Evolutionary conservation across 2,329 filamentous ascomycete genomes (phyloP).

Genomic region (Colletotrichum sp.): DNA sequence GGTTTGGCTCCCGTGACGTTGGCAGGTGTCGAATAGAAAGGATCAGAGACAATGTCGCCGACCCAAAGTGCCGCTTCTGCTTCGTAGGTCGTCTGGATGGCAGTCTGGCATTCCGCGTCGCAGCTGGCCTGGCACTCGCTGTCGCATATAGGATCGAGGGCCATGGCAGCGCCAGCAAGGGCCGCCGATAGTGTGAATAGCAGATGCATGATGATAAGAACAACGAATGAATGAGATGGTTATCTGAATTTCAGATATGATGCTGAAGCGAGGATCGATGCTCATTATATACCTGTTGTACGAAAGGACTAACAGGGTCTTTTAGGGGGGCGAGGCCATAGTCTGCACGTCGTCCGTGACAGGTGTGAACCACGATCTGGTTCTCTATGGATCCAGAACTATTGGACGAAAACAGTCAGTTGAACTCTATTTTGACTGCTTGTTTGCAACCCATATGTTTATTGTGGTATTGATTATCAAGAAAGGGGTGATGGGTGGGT

Average conservation of each 20-base stretch:
- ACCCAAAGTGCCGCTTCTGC: background rate
- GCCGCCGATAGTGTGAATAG: background rate
- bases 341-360: background rate
- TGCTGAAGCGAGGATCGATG: background rate
- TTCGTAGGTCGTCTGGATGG: constrained; percentile 2
- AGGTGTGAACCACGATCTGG: background rate
- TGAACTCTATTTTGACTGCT: background rate
- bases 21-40: background rate
- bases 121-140: background rate
- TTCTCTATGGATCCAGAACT: background rate
- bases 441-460: background rate
- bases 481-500: background rate
- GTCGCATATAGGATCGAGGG: background rate
- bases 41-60: background rate
- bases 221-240: background rate
- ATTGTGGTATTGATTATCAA: background rate
- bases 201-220: background rate
- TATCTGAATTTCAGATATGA: background rate
- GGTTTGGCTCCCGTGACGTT: background rate
- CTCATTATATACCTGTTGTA: background rate
- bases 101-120: background rate
- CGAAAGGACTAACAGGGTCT: background rate
- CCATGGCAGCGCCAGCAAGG: background rate
- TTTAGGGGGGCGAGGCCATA: background rate
- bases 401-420: background rate